phyloP scores from a whole-genome alignment of 2,329 filamentous ascomycete genomes.

The Cordyceps cicadae region DNA sequence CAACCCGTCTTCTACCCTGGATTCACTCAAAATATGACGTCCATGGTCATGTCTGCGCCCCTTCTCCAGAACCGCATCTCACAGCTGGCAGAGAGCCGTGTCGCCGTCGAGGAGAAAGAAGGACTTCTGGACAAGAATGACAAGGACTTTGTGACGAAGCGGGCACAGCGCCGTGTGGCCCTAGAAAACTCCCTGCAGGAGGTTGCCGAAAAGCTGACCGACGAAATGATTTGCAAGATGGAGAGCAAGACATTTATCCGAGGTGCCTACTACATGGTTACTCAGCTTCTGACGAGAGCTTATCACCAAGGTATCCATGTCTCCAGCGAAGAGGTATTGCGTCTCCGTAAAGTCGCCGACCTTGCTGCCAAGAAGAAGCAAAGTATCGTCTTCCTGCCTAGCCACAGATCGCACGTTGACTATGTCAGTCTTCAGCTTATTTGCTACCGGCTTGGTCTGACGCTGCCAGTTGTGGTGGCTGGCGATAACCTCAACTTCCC shows the following conservation, averaged over 20 bases:
- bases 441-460: slow-evolving; percentile 86
- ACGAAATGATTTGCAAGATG: slow-evolving; percentile 98
- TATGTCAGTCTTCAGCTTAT: slow-evolving; percentile 93
- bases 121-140: slow-evolving; percentile 55
- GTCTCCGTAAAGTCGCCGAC: slow-evolving; percentile 73
- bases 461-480: slow-evolving; percentile 82
- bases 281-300: slow-evolving; percentile 81
- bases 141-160: slow-evolving; percentile 42
- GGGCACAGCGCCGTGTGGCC: slow-evolving; percentile 48
- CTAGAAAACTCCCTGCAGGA: slow-evolving; percentile 68
- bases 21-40: slow-evolving; percentile 85
- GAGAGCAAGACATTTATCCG: slow-evolving; percentile 90
- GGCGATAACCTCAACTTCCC: slow-evolving; percentile 97
- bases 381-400: slow-evolving; percentile 91
- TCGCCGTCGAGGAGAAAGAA: slow-evolving; percentile 68
- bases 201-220: slow-evolving; percentile 77
- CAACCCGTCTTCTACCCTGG: slow-evolving; percentile 90
- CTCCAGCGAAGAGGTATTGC: slow-evolving; percentile 84
- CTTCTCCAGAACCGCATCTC: slow-evolving; percentile 67
- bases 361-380: slow-evolving; percentile 79
- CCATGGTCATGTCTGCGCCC: slow-evolving; percentile 63
- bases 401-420: slow-evolving; percentile 90
- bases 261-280: slow-evolving; percentile 80
- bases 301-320: slow-evolving; percentile 98
- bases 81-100: slow-evolving; percentile 65